These are phyloP conservation scores for Solanum chmielewskii DNA, from an alignment of 257 asterid genomes.

Conservation along the genomic window DNA sequence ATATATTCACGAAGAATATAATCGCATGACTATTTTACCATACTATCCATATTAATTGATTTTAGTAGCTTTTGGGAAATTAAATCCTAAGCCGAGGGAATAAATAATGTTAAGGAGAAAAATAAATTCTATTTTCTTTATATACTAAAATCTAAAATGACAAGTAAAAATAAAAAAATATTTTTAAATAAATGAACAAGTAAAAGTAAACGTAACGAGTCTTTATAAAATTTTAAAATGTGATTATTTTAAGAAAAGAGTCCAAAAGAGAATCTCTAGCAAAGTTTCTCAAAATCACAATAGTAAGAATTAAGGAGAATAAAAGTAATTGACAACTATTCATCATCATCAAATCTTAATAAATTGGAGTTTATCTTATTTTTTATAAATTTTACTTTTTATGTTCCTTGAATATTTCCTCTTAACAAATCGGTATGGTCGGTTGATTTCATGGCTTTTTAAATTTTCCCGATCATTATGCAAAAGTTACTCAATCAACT, in stretches of 20 bases:
- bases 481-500: background rate
- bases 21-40: background rate
- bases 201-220: background rate
- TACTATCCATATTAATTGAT: no score
- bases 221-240: background rate
- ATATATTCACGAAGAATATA: no score
- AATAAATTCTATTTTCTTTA: no score
- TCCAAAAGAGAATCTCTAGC: background rate
- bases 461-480: background rate
- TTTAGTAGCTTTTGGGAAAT: no score
- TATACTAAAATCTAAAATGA: no score
- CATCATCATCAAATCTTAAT: background rate
- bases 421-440: conserved; percentile 2
- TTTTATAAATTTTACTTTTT: background rate
- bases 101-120: no score
- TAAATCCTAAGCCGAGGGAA: no score
- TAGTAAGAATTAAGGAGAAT: background rate
- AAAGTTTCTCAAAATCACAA: conserved; percentile 2
- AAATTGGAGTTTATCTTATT: background rate
- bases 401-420: background rate
- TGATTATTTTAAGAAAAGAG: background rate
- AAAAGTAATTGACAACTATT: background rate
- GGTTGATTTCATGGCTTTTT: conserved; percentile 8
- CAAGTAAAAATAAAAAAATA: no score
- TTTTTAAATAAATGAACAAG: background rate